phyloP scores from a whole-genome alignment of 2,329 filamentous ascomycete genomes.

The Alternaria conjuncta region DNA sequence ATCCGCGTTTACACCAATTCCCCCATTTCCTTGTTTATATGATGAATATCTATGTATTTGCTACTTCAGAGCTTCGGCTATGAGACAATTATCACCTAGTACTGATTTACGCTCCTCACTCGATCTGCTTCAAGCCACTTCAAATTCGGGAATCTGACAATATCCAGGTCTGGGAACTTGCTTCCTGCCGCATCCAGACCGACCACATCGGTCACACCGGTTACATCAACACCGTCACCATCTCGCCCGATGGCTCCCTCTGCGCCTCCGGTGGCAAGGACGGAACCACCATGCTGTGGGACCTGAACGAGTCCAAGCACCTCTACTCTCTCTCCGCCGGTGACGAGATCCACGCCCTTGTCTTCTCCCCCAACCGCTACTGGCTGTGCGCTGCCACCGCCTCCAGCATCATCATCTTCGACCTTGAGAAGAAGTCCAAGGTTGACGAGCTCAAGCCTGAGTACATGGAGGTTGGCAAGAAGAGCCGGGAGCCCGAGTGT shows the following conservation, averaged over 20 bases:
- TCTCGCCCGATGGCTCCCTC: constrained; percentile 98
- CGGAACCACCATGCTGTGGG: constrained; percentile 99
- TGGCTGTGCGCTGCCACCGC: constrained; percentile 99
- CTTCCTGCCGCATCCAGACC: constrained; percentile 98
- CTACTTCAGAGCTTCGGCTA: constrained; percentile 99
- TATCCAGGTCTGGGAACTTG: constrained; percentile 96
- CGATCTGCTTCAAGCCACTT: background rate
- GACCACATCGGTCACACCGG: constrained; percentile 99
- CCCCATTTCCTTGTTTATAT: constrained; percentile 61
- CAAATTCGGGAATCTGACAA: constrained; percentile 32
- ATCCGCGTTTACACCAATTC: background rate
- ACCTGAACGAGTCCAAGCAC: constrained; percentile 99
- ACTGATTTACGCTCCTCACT: constrained; percentile 66
- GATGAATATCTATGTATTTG: constrained; percentile 99
- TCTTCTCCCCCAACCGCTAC: constrained; percentile 99
- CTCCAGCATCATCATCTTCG: constrained; percentile 99
- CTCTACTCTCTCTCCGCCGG: constrained; percentile 99
- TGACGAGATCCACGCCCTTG: constrained; percentile 99
- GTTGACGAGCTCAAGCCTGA: constrained; percentile 99
- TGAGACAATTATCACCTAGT: constrained; percentile 96
- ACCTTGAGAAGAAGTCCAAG: constrained; percentile 99
- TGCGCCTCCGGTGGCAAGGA: constrained; percentile 99
- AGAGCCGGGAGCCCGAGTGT: constrained; percentile 98
- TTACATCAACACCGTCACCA: constrained; percentile 99
- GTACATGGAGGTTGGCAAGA: constrained; percentile 95